Conservation (phyloP, 768 basidiomycete species). For the Auricularia sp. region DNA sequence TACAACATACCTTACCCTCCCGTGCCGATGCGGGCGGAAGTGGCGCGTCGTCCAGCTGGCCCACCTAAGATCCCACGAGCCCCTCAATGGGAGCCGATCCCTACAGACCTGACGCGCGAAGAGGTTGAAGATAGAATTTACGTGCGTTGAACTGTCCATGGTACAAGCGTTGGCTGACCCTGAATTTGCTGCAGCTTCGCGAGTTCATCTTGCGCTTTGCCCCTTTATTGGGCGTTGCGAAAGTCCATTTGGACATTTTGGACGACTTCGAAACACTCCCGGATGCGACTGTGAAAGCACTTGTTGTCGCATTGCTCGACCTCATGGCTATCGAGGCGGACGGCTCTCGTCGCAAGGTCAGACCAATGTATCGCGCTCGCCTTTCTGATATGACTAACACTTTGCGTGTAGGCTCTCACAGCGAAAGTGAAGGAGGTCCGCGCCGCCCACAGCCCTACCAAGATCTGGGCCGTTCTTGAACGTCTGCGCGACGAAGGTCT, state of each 20-base stretch:
- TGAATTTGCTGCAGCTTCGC: slow-evolving; percentile 35
- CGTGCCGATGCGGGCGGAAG: background rate
- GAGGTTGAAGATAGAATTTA: slow-evolving; percentile 49
- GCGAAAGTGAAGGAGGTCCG: slow-evolving; percentile 43
- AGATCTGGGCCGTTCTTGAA: slow-evolving; percentile 50
- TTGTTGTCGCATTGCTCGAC: slow-evolving; percentile 52
- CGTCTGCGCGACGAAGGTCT: slow-evolving; percentile 31
- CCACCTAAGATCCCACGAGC: slow-evolving; percentile 31
- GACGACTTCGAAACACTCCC: slow-evolving; percentile 31
- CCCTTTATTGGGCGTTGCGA: slow-evolving; percentile 38
- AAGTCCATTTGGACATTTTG: slow-evolving; percentile 49
- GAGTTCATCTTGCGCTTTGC: slow-evolving; percentile 65
- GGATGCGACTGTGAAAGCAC: slow-evolving; percentile 51
- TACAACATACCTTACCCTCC: background rate
- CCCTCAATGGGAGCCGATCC: slow-evolving; percentile 45
- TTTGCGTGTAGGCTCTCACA: slow-evolving; percentile 27
- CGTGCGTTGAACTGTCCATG: slow-evolving; percentile 4
- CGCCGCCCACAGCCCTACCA: slow-evolving; percentile 43
- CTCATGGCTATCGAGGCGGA: slow-evolving; percentile 34
- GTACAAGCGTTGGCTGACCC: background rate
- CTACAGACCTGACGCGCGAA: slow-evolving; percentile 29
- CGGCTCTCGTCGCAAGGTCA: slow-evolving; percentile 28
- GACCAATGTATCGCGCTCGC: slow-evolving; percentile 1
- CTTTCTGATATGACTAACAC: background rate
- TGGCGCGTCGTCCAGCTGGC: background rate